Conservation (phyloP, 495 filamentous ascomycete genomes). For the Hamigera avellanea region DNA sequence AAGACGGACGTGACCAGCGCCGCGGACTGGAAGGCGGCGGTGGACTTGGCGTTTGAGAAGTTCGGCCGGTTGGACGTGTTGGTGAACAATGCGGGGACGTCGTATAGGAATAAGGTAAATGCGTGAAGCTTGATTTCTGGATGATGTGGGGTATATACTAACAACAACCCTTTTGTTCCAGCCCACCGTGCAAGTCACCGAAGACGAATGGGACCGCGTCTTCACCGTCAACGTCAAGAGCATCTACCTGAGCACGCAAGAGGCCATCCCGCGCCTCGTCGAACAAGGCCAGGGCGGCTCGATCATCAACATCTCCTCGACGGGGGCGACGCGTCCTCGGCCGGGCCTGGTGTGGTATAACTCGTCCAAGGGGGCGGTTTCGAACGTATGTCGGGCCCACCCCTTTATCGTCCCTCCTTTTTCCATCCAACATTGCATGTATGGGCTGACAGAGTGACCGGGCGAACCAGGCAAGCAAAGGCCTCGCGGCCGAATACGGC, state of each 20-base stretch:
- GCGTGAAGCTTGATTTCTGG: too few relatives aligned
- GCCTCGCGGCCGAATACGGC: constrained; percentile 58
- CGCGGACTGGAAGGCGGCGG: constrained; percentile 35
- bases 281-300: constrained; percentile 45
- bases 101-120: constrained; percentile 57
- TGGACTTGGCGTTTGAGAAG: constrained; percentile 32
- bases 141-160: too few relatives aligned
- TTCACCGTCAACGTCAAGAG: constrained; percentile 57
- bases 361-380: constrained; percentile 53
- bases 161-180: too few relatives aligned
- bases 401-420: background rate
- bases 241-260: constrained; percentile 42
- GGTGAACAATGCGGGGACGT: constrained; percentile 62
- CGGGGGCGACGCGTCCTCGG: constrained; percentile 50
- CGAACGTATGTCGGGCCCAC: constrained; percentile 37
- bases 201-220: constrained; percentile 53
- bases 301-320: constrained; percentile 57
- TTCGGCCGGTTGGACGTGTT: constrained; percentile 45
- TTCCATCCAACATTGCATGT: too few relatives aligned
- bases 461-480: constrained; percentile 40
- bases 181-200: constrained; percentile 50
- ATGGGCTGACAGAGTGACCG: too few relatives aligned
- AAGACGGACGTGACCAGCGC: constrained; percentile 39
- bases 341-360: constrained; percentile 63
- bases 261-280: constrained; percentile 42